These are phyloP conservation scores for Ophiostoma sp. DNA, from an alignment of 2,329 filamentous ascomycete genomes.

Conservation along the genomic window DNA sequence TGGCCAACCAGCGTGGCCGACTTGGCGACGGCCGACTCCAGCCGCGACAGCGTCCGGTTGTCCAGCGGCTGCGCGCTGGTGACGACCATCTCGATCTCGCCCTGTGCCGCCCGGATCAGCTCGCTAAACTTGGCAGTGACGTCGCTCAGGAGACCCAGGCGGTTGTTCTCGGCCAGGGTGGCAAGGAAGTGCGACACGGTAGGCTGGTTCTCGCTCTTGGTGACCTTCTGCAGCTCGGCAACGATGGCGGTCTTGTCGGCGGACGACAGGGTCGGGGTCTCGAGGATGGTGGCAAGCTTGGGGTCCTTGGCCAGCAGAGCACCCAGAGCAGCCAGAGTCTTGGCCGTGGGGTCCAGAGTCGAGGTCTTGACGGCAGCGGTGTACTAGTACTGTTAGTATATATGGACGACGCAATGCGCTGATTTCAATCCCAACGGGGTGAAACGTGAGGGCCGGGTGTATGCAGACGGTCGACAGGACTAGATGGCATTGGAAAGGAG, in stretches of 20 bases:
- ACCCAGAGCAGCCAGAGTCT: constrained; percentile 66
- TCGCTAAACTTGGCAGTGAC: constrained; percentile 81
- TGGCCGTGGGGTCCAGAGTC: constrained; percentile 77
- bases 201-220: constrained; percentile 62
- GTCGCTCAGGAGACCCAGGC: constrained; percentile 72
- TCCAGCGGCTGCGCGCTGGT: constrained; percentile 88
- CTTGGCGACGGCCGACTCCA: constrained; percentile 85
- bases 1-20: constrained; percentile 77
- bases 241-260: constrained; percentile 83
- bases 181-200: constrained; percentile 91
- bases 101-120: constrained; percentile 81
- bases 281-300: constrained; percentile 72
- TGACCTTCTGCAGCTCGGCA: constrained; percentile 78
- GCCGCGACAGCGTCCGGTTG: constrained; percentile 73
- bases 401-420: background rate
- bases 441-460: no score
- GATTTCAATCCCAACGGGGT: no score
- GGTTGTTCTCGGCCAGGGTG: constrained; percentile 94
- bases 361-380: constrained; percentile 88
- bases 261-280: constrained; percentile 69
- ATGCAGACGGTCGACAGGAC: no score
- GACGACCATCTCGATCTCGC: constrained; percentile 89
- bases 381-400: constrained; percentile 56
- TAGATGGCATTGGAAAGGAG: background rate
- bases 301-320: constrained; percentile 71